A percentile compares a stretch with the other conserved stretches of the same genome.
Evolutionary conservation across 768 basidiomycete species (phyloP).

Genomic region (Lepiota brunneoincarnata): DNA sequence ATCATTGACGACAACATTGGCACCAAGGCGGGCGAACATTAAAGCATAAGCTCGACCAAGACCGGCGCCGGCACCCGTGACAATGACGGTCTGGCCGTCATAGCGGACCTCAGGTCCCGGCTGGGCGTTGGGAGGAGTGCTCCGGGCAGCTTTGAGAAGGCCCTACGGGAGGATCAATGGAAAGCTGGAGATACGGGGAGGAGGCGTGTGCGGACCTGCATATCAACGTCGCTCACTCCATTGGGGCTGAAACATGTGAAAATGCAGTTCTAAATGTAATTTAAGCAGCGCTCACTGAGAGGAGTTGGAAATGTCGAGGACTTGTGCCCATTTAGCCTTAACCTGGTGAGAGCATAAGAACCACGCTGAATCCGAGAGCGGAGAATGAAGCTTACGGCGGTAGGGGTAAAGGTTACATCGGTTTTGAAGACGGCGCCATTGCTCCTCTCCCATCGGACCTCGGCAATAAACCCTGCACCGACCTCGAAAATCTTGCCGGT

Average conservation of each 20-base stretch:
- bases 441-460: constrained; percentile 92
- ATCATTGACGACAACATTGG: constrained; percentile 96
- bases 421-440: constrained; percentile 87
- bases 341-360: constrained; percentile 42
- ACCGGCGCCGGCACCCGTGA: constrained; percentile 94
- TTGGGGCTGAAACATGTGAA: constrained; percentile 50
- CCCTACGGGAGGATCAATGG: constrained; percentile 26
- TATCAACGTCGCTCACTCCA: constrained; percentile 59
- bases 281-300: constrained; percentile 50
- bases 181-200: background rate
- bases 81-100: constrained; percentile 86
- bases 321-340: constrained; percentile 77
- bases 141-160: constrained; percentile 63
- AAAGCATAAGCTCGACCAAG: constrained; percentile 90
- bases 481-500: constrained; percentile 87
- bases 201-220: constrained; percentile 35
- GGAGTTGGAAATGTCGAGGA: constrained; percentile 76
- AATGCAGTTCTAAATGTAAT: background rate
- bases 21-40: constrained; percentile 91
- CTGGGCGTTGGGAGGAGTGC: constrained; percentile 66
- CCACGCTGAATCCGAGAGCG: background rate
- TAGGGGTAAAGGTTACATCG: constrained; percentile 88
- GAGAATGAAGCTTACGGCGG: constrained; percentile 57
- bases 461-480: constrained; percentile 89
- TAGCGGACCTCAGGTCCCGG: constrained; percentile 71